These are phyloP conservation scores for Selaginella tamariscina DNA, from an alignment of 75 land plant genomes.

Conservation along the genomic window DNA sequence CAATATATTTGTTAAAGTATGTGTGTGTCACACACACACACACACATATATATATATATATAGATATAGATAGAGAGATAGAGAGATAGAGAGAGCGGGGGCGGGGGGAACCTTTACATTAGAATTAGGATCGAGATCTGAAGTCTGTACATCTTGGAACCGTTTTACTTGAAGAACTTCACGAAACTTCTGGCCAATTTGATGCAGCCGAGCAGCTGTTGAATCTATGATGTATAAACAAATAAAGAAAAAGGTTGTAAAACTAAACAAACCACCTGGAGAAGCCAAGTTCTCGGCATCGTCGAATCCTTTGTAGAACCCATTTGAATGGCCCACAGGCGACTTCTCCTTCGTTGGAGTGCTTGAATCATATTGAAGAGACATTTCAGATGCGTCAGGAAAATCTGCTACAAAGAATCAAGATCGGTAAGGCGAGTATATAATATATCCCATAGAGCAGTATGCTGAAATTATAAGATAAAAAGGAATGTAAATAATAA, in stretches of 20 bases:
- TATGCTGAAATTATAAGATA: no score
- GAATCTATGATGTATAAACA: constrained; percentile 19
- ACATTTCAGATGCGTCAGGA: neutral
- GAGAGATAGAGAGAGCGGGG: neutral
- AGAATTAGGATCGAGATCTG: neutral
- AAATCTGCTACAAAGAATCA: no score
- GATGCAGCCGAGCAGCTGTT: constrained; percentile 36
- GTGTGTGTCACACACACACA: no score
- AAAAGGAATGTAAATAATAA: no score
- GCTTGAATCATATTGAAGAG: neutral
- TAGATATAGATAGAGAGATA: no score
- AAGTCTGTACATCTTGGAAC: neutral
- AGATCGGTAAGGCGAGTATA: no score
- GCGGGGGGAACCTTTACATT: neutral
- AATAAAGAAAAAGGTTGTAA: neutral
- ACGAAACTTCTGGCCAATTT: constrained; percentile 58
- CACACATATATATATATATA: no score
- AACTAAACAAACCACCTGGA: constrained; percentile 7
- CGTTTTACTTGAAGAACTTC: constrained; percentile 70
- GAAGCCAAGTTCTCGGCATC: neutral
- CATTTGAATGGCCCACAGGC: neutral
- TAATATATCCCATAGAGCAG: no score
- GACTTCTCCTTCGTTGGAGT: neutral
- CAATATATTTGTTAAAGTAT: neutral
- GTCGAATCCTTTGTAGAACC: constrained; percentile 1